Conservation (phyloP, 805 yeast genomes). For the Metschnikowia orientalis region DNA sequence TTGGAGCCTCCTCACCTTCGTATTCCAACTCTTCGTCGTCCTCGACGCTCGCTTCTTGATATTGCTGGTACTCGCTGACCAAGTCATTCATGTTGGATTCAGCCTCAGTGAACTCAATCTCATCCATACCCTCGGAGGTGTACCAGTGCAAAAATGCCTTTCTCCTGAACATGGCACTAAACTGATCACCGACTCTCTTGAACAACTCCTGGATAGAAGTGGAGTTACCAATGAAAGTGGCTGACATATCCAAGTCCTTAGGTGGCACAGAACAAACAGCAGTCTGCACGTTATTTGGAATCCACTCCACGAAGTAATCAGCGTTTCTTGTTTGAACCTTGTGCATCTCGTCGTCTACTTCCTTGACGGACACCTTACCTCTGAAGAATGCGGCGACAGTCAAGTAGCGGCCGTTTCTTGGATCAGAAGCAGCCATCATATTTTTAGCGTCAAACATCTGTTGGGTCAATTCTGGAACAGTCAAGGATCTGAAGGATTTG, state of each 20-base stretch:
- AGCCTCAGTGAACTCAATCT: conserved; percentile 89
- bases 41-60: conserved; percentile 76
- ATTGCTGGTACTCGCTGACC: conserved; percentile 85
- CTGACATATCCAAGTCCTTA: conserved; percentile 78
- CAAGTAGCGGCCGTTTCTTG: conserved; percentile 83
- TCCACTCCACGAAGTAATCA: conserved; percentile 89
- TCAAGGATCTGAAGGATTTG: conserved; percentile 74
- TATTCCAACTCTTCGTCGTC: conserved; percentile 74
- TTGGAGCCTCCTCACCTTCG: conserved; percentile 57
- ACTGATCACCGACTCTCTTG: conserved; percentile 85
- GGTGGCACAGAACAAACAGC: conserved; percentile 92
- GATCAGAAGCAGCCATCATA: conserved; percentile 96
- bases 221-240: conserved; percentile 90
- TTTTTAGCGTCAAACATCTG: conserved; percentile 89
- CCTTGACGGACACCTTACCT: conserved; percentile 88
- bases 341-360: conserved; percentile 91
- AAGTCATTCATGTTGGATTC: conserved; percentile 87
- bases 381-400: conserved; percentile 93
- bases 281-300: conserved; percentile 91
- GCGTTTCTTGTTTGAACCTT: conserved; percentile 78
- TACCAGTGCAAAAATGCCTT: conserved; percentile 97
- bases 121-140: conserved; percentile 95
- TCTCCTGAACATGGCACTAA: conserved; percentile 87
- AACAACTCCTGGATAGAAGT: conserved; percentile 90
- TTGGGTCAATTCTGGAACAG: conserved; percentile 89